phyloP scores from a whole-genome alignment of 2,329 filamentous ascomycete species.

The Fragosphaeria purpurea region DNA sequence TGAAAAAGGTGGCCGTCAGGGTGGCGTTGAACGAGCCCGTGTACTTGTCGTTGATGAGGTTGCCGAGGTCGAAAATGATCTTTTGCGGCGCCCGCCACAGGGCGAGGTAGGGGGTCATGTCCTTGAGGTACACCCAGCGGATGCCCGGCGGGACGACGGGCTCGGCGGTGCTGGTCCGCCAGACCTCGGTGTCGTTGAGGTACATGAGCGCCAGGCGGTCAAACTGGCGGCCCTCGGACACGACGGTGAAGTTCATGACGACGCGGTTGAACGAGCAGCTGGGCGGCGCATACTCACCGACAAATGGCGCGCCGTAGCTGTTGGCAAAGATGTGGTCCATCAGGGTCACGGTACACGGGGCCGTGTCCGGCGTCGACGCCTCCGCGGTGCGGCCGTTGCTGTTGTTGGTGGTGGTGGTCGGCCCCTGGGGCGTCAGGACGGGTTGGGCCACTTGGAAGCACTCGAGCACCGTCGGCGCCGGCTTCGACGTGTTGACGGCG shows the following conservation, averaged over 20 bases:
- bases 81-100: conserved; percentile 62
- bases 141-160: conserved; percentile 58
- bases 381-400: conserved; percentile 12
- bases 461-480: conserved; percentile 34
- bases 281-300: conserved; percentile 59
- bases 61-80: conserved; percentile 71
- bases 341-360: conserved; percentile 42
- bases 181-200: conserved; percentile 69
- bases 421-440: conserved; percentile 40
- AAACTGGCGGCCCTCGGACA: conserved; percentile 61
- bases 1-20: conserved; percentile 63
- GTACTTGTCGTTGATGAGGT: conserved; percentile 59
- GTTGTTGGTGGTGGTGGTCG: conserved; percentile 25
- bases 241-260: conserved; percentile 65
- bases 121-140: conserved; percentile 66
- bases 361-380: conserved; percentile 10
- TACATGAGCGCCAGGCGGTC: conserved; percentile 70
- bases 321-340: conserved; percentile 62
- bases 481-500: conserved; percentile 11
- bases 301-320: conserved; percentile 64
- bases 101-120: conserved; percentile 61
- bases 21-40: conserved; percentile 67
- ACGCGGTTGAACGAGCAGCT: conserved; percentile 63
- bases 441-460: conserved; percentile 63
- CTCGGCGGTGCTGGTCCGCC: conserved; percentile 73